A percentile compares a stretch with the other conserved stretches of the same genome.
These are phyloP conservation scores for Trichoderma oligosporum DNA, from an alignment of 2,329 filamentous ascomycete genomes.

Conservation along the genomic window DNA sequence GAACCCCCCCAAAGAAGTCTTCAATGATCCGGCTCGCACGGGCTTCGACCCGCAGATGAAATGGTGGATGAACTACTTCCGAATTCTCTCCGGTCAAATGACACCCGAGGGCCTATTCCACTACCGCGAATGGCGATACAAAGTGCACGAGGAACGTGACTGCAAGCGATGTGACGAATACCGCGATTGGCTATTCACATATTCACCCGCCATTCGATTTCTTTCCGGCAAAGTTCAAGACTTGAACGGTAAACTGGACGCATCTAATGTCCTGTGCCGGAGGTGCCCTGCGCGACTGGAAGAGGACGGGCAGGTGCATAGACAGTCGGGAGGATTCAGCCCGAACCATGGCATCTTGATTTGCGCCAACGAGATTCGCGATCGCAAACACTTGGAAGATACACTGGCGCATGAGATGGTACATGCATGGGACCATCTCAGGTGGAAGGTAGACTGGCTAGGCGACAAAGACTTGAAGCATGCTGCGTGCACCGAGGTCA, in stretches of 20 bases:
- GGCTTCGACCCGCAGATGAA: conserved; percentile 58
- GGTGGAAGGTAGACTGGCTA: conserved; percentile 85
- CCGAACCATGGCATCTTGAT: conserved; percentile 83
- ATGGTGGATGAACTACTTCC: conserved; percentile 83
- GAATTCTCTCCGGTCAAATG: conserved; percentile 71
- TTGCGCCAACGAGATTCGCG: conserved; percentile 85
- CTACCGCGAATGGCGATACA: conserved; percentile 75
- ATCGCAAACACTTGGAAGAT: conserved; percentile 81
- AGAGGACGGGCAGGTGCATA: conserved; percentile 57
- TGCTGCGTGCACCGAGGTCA: conserved; percentile 88
- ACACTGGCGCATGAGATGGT: conserved; percentile 97
- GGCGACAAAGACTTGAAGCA: conserved; percentile 72
- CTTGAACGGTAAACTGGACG: conserved; percentile 72
- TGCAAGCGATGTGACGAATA: conserved; percentile 76
- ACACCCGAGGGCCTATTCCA: conserved; percentile 64
- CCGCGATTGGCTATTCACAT: conserved; percentile 77
- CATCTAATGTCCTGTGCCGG: conserved; percentile 73
- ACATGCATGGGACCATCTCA: conserved; percentile 88
- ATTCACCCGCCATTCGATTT: conserved; percentile 85
- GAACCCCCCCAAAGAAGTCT: conserved; percentile 35
- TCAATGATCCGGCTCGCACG: conserved; percentile 58
- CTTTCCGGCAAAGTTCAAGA: conserved; percentile 74
- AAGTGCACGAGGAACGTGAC: conserved; percentile 70
- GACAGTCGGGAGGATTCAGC: conserved; percentile 76
- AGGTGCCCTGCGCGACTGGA: conserved; percentile 64